Base-by-base conservation (phyloP, 129 eudicot species). In the Flaveria robusta region DNA sequence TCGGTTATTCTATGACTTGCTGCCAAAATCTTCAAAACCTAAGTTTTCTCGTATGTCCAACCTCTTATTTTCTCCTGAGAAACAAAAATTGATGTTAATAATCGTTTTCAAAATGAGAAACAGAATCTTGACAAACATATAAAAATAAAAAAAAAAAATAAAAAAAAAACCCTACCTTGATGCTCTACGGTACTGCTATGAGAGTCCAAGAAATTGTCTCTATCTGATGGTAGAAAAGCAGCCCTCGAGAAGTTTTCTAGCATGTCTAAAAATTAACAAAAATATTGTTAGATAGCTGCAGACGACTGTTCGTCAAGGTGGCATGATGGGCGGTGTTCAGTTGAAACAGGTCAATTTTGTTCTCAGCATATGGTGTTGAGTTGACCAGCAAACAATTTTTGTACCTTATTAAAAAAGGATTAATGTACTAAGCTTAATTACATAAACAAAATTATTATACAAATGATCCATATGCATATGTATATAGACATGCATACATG, bases 31-130 rank as follows among this genome's bases (percentile, higher is more conserved):
- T 29, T 87, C 87, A 49, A 72, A 87, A 45, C 83, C 78, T 74
- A 81, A 79, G 83, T 80, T 77, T 68, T 78, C 91, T 26, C 88
- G 81, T 64, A 79, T 78, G 80, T 84, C 87, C 88, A 91, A 80
- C 86, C 89, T 85, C 85, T 84, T 82, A 24, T 77, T 68, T 64
- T 83, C 87, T 56, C 91, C 98, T 92, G 87, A 68, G 11, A 78
- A n/a, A 62, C 64, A 71, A 64, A 20, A 27, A 0, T 9, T 4
- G 24, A 64, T 66, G 64, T 23, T 74, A 67, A 34, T 74, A 50
- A 73, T 5, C 11, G 13, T 16, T 39, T 27, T 71, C 47, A 37
- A 26, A 58, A 52, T n/a, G n/a, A 5, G 16, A 1, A 23, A 29
- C 15, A 58, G 2, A 15, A 46, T 22, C 45, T 12, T 68, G 58